phyloP scores from a whole-genome alignment of 2,329 filamentous ascomycete genomes.

The Paraphaeosphaeria sporulosa region DNA sequence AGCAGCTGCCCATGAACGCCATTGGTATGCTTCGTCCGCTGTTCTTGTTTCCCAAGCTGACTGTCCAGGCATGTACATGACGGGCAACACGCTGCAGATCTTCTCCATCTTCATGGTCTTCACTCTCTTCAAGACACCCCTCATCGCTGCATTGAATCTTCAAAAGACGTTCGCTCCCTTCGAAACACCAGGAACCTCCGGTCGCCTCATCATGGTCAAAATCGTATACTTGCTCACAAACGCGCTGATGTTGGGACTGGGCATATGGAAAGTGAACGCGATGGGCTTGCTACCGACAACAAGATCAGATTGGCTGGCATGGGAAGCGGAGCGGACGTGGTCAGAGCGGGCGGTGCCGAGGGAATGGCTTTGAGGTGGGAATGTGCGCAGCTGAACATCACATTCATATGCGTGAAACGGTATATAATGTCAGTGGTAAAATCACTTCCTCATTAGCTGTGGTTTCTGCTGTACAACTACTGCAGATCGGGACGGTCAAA shows the following conservation, averaged over 20 bases:
- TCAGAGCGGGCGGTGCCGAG: conserved; percentile 45
- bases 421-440: neutral
- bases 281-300: conserved; percentile 98
- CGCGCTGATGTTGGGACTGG: conserved; percentile 79
- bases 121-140: conserved; percentile 97
- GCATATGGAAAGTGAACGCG: conserved; percentile 94
- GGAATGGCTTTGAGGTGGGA: conserved; percentile 40
- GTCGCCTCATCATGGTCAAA: conserved; percentile 82
- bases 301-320: conserved; percentile 95
- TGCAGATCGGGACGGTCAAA: neutral
- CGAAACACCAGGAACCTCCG: conserved; percentile 79
- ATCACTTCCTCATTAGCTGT: no score
- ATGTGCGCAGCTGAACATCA: neutral
- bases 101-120: conserved; percentile 99
- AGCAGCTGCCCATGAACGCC: conserved; percentile 95
- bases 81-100: conserved; percentile 95
- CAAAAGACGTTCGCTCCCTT: conserved; percentile 91
- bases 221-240: conserved; percentile 88
- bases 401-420: neutral
- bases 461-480: no score
- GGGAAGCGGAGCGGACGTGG: conserved; percentile 75
- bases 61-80: conserved; percentile 88
- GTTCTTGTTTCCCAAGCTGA: conserved; percentile 5
- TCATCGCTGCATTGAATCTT: conserved; percentile 82
- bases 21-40: conserved; percentile 67